Base-by-base conservation (phyloP, 2,329 filamentous ascomycete genomes). In the Pseudogymnoascus sp. region DNA sequence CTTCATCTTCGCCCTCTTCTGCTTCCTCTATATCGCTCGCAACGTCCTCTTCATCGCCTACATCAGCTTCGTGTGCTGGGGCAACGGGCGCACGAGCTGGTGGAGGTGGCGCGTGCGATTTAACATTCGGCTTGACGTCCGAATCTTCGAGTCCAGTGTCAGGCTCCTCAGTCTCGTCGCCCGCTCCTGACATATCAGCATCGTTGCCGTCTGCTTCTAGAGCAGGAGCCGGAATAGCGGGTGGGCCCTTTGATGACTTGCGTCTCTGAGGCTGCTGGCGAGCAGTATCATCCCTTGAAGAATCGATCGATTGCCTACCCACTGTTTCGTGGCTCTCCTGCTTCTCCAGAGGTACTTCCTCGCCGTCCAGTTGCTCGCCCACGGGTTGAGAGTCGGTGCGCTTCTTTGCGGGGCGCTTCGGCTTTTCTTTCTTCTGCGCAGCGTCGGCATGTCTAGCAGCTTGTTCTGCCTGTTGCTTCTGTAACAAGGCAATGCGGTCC, bases 381-480 rank as follows among this genome's bases (percentile, higher is more conserved):
- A 66, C 66, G 11, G 69, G 65, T 25, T 81, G 77, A 64, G 76
- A 80, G 59, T 86, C 83, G 19, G 77, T 72, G 25, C 80, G 80
- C 75, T 87, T 87, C 79, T 94, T 93, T 1, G 82, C 79, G 28
- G 86, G 85, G 61, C 87, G 86, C 77, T 92, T 95, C 9, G 90
- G 87, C 75, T 96, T 96, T 70, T 95, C 91, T 74, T 95, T 93
- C 78, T 90, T 95, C 62, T 87, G 81, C 19, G 82, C 81, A 14
- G 88, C 84, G 38, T 94, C 91, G 6, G 90, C 89, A 75, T 93
- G 89, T 60, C 92, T 83, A 66, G 88, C 83, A 4, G 92, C 91
- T 72, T 94, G 91, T 72, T 97, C 94, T 72, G 91, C 80, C 75
- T 99, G 94, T 74, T 97, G 92, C 72, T 90, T 93, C 74, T 99